Percentiles rank a stretch among this genome's conserved stretches.
Evolutionary conservation across 78 protist species (phyloP).

Genomic region (Creolimax fragrantissima): DNA sequence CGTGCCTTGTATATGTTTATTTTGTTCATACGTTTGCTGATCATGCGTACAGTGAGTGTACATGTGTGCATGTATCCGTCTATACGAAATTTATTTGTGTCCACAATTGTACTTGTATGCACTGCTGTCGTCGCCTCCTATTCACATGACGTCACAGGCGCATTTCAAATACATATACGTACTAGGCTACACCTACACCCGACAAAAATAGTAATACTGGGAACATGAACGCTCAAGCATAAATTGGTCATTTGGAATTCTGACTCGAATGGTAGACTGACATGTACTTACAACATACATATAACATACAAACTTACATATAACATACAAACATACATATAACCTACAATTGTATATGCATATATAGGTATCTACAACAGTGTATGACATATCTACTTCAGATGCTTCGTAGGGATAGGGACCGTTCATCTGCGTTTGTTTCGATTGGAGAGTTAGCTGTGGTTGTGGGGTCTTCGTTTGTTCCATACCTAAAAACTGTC

Average conservation of each 20-base stretch:
- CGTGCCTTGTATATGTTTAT: neutral
- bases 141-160: neutral
- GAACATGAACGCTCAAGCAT: neutral
- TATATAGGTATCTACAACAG: neutral
- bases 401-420: neutral
- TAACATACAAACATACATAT: neutral
- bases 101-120: neutral
- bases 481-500: neutral
- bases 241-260: neutral
- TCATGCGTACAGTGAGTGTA: neutral
- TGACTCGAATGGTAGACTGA: neutral
- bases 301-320: neutral
- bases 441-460: conserved; percentile 30
- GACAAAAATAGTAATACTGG: neutral
- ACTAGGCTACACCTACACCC: neutral
- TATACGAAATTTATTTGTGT: neutral
- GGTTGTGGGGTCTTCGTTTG: neutral
- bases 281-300: neutral
- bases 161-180: neutral
- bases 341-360: neutral
- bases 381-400: neutral
- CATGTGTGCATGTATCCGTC: neutral
- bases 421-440: conserved; percentile 1
- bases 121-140: neutral
- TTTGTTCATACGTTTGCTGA: neutral